Evolutionary conservation across 2,329 filamentous ascomycete species (phyloP).

Genomic region (Ceratocystis diversiconidia): DNA sequence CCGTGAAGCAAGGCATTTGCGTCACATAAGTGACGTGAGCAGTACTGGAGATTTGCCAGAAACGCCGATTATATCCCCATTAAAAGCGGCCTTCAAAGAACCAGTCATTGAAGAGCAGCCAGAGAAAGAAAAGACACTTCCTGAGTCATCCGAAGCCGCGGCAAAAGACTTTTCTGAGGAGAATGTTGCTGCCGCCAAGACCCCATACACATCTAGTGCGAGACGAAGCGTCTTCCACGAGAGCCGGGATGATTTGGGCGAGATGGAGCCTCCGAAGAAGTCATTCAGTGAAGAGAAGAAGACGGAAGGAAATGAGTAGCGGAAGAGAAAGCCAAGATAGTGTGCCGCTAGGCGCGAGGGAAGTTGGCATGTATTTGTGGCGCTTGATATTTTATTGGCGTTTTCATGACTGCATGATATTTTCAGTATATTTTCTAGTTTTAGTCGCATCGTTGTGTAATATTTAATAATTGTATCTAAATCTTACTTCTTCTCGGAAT

Average conservation of each 20-base stretch:
- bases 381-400: background rate
- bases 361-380: background rate
- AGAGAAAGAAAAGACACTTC: background rate
- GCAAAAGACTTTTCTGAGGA: background rate
- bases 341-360: background rate
- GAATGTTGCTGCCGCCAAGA: background rate
- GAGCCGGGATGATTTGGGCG: slow-evolving; percentile 25
- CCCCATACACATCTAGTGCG: slow-evolving; percentile 17
- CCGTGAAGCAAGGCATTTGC: slow-evolving; percentile 28
- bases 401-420: background rate
- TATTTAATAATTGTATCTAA: background rate
- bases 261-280: background rate
- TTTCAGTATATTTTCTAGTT: background rate
- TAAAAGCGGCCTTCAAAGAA: background rate
- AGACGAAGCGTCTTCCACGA: slow-evolving; percentile 27
- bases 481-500: background rate
- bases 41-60: slow-evolving; percentile 19
- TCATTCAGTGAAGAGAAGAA: background rate
- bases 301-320: background rate
- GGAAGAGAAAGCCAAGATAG: background rate
- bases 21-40: slow-evolving; percentile 30
- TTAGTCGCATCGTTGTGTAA: background rate
- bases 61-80: background rate
- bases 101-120: slow-evolving; percentile 7
- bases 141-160: background rate